These are phyloP conservation scores for Emmonsiellopsis sp. DNA, from an alignment of 2,329 filamentous ascomycete species.

Conservation along the genomic window DNA sequence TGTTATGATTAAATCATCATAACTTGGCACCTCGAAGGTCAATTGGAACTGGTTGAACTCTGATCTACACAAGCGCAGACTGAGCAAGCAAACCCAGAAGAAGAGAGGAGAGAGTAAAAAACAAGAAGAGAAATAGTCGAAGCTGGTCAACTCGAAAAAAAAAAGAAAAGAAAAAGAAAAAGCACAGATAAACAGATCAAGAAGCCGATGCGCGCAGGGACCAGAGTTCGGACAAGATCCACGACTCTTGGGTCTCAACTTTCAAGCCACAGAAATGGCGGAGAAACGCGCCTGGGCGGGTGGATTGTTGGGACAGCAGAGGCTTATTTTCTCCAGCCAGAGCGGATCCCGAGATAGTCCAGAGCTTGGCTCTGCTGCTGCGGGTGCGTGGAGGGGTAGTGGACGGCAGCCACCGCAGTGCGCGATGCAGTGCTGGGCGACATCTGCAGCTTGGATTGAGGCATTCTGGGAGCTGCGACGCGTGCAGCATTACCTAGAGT, in stretches of 20 bases:
- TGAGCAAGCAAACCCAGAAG: background rate
- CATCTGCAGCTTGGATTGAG: too few species aligned
- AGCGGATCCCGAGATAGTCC: too few species aligned
- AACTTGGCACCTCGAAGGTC: background rate
- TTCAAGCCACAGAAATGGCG: too few species aligned
- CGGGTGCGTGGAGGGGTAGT: too few species aligned
- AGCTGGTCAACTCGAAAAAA: background rate
- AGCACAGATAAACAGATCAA: background rate
- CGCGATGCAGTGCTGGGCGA: too few species aligned
- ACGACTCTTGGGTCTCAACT: too few species aligned
- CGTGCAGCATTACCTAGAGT: too few species aligned
- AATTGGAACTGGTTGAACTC: background rate
- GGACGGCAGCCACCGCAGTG: too few species aligned
- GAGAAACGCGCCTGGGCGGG: background rate
- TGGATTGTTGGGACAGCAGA: background rate
- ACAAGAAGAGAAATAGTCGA: background rate
- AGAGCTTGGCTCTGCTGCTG: too few species aligned
- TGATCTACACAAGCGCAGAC: background rate
- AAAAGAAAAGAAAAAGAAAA: background rate
- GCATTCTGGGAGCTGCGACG: too few species aligned
- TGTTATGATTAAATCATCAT: constrained; percentile 2
- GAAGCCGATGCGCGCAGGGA: background rate
- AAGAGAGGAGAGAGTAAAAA: background rate
- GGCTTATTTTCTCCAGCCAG: too few species aligned
- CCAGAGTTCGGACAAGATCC: too few species aligned